Evolutionary conservation across 2,329 filamentous ascomycete species (phyloP).

Genomic region (Fusarium xyrophilum): DNA sequence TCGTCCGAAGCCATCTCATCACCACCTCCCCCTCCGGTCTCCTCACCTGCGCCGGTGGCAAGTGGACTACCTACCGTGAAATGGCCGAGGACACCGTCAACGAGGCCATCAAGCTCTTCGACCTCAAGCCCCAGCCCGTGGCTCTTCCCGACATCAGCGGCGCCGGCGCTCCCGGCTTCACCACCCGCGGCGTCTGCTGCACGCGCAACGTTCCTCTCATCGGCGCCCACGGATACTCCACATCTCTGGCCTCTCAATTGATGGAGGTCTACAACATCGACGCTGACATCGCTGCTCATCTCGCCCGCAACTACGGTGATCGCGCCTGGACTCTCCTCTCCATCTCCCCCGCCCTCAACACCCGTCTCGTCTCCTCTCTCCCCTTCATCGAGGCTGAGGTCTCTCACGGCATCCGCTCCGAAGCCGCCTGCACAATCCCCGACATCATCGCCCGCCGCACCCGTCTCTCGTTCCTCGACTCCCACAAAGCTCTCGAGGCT

Average conservation of each 20-base stretch:
- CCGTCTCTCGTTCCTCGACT: conserved; percentile 77
- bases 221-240: conserved; percentile 74
- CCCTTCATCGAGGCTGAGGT: conserved; percentile 79
- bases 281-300: conserved; percentile 51
- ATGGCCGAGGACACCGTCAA: conserved; percentile 89
- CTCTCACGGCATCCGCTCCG: conserved; percentile 73
- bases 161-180: conserved; percentile 54
- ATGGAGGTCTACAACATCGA: conserved; percentile 49
- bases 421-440: conserved; percentile 75
- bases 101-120: conserved; percentile 73
- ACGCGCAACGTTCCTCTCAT: conserved; percentile 76
- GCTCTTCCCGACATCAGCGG: conserved; percentile 70
- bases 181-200: conserved; percentile 74
- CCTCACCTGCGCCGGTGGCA: conserved; percentile 81
- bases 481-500: conserved; percentile 71
- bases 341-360: conserved; percentile 60
- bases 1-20: conserved; percentile 82
- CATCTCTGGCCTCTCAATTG: conserved; percentile 45
- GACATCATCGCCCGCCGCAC: conserved; percentile 76
- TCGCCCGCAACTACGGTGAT: conserved; percentile 53
- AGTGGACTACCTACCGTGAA: conserved; percentile 89
- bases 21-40: conserved; percentile 77
- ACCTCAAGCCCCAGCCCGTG: conserved; percentile 61
- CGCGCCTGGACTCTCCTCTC: conserved; percentile 75
- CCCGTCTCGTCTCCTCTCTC: conserved; percentile 69